Base-by-base conservation (phyloP, 2,329 filamentous ascomycete species). In the Fusarium continuum region DNA sequence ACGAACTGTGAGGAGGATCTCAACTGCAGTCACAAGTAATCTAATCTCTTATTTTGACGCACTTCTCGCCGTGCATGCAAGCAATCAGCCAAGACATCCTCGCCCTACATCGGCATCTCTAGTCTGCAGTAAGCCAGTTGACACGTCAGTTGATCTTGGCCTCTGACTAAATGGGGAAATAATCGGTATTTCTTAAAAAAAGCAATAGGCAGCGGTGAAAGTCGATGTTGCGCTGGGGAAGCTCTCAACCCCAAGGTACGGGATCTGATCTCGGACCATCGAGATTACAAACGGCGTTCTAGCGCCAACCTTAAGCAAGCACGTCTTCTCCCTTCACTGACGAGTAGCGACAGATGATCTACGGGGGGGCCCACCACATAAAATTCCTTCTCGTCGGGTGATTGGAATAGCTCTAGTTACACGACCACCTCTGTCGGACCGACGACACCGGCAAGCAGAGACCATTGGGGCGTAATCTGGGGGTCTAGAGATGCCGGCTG, bases 401-500 rank as follows among this genome's bases (percentile, higher is more conserved):
- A 64, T 64, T 64, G 52, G 55, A 5, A 45, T 45, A 20, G 36
- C 5, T 25, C 13, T 36, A 26, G 44, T 23, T 40, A 22, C 31
- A 28, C 34, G 1, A 9, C 7, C 4, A 20, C 4, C 13, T 4
- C 9, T 65, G 61, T 65, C 61, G 61, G 61, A 46, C 61, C 61
- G 61, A 65, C 61, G 38, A 44, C 31, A 38, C 40, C 41, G 46
- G 38, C 44, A 55, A 36, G 26, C 23, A 10, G n/a, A 46, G 13
- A 28, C 57, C 39, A 35, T 20, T 34, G 38, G 50, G 52, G 45
- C 31, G 31, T 32, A 62, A 50, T 43, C 44, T 51, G 60, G 45
- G n/a, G 52, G 50, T 49, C 35, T 32, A 44, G 35, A 50, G 26
- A 44, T 25, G 17, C 44, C 60, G 60, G 61, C 50, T 65, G 55